Base-by-base conservation (phyloP, 768 basidiomycete genomes). In the Tylopilus balloui region DNA sequence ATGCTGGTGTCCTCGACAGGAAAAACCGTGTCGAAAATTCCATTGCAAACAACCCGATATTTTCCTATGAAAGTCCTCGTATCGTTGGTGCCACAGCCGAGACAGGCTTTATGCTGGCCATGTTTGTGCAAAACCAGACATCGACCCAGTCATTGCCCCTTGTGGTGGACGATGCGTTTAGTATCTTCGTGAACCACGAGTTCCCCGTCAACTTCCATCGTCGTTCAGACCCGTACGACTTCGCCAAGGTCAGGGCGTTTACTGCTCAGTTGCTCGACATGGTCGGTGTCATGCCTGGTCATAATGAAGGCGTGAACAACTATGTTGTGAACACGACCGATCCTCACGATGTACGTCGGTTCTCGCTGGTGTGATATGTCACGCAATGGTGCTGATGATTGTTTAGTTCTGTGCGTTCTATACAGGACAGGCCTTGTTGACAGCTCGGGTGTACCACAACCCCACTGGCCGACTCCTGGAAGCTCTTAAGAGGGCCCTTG, bases 1-100 rank as follows among this genome's bases (percentile, higher is more conserved):
- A 63, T 40, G 56, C 61, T 0, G 46, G 52, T 20, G 37, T 51
- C 4, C 20, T 60, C 19, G 50, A 63, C 42, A 60, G 54, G 32
- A 25, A 15, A 1, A 46, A 42, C 10, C 55, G 58, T 15, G 57
- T 63, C 31, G 47, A 55, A n/a, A 51, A 64, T 38, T 62, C 61
- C 10, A 58, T 62, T 28, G 61, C 61, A 11, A 41, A 35, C 40
- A 62, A 62, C 42, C 61, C 61, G 0, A 50, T 49, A 0, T 57
- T 62, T 31, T 41, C 17, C 25, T 61, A 60, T 11, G 48, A 53
- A 1, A 54, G 48, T 5, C 58, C 58, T 0, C 50, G 60, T 6
- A 57, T 15, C 42, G 29, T 53, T 1, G 51, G 58, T 3, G 58
- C 49, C 10, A 51, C 50, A 3, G 52, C 48, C 2, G 61, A 62